A percentile compares a stretch with the other conserved stretches of the same genome.
Evolutionary conservation across 495 filamentous ascomycete species (phyloP).

Genomic region (Ascodesmis nigricans): DNA sequence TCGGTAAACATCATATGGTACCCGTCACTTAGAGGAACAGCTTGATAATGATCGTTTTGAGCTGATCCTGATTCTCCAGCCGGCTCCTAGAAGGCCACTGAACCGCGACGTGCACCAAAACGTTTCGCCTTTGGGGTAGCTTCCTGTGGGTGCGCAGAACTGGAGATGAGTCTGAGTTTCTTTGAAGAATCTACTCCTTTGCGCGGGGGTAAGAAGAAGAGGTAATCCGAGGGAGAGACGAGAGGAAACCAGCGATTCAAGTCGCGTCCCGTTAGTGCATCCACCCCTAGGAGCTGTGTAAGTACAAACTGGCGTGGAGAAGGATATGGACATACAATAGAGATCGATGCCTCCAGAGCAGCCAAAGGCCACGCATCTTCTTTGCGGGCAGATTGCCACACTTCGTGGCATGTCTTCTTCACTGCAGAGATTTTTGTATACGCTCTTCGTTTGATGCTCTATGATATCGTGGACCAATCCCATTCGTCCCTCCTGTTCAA

Average conservation of each 20-base stretch:
- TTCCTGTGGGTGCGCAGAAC: slow-evolving; percentile 30
- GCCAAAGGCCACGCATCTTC: slow-evolving; percentile 49
- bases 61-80: slow-evolving; percentile 17
- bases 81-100: slow-evolving; percentile 13
- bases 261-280: slow-evolving; percentile 36
- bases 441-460: slow-evolving; percentile 16
- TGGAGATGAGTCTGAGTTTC: slow-evolving; percentile 47
- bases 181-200: slow-evolving; percentile 30
- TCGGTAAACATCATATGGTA: slow-evolving; percentile 50
- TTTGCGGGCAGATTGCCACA: slow-evolving; percentile 46
- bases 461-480: slow-evolving; percentile 40
- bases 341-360: slow-evolving; percentile 45
- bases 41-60: slow-evolving; percentile 41
- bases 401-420: slow-evolving; percentile 42
- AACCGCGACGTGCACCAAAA: slow-evolving; percentile 15
- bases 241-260: slow-evolving; percentile 44
- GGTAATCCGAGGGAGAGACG: slow-evolving; percentile 39
- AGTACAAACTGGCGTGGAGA: too few relatives aligned
- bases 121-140: slow-evolving; percentile 11
- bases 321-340: too few relatives aligned
- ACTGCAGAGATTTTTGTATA: slow-evolving; percentile 39
- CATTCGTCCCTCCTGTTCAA: slow-evolving; percentile 29
- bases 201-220: slow-evolving; percentile 43
- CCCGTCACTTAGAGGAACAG: slow-evolving; percentile 47
- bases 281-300: slow-evolving; percentile 26